Conservation (phyloP, 1,139 yeast species). For the Pneumocystis murina region DNA sequence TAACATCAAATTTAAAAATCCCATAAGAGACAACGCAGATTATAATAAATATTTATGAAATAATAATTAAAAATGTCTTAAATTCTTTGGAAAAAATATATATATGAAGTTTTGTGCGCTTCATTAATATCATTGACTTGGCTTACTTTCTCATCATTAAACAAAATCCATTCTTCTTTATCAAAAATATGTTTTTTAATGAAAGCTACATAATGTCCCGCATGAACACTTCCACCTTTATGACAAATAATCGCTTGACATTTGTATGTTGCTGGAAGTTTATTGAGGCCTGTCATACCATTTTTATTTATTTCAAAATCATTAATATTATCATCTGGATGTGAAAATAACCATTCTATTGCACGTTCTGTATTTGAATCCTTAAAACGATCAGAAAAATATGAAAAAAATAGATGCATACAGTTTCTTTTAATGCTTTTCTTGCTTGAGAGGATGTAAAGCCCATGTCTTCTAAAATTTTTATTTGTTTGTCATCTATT, state of each 20-base stretch:
- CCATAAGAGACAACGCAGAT: too few species aligned
- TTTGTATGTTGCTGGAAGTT: conserved; percentile 30
- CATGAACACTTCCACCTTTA: conserved; percentile 84
- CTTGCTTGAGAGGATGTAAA: conserved; percentile 46
- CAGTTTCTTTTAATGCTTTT: conserved; percentile 48
- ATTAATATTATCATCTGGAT: conserved; percentile 45
- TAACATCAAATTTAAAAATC: too few species aligned
- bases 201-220: conserved; percentile 91
- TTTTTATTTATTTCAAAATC: conserved; percentile 16
- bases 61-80: conserved; percentile 2
- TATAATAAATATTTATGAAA: not conserved
- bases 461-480: conserved; percentile 60
- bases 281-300: conserved; percentile 17
- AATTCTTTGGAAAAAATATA: conserved; percentile 23
- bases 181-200: conserved; percentile 33
- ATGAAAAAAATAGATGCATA: not conserved
- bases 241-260: conserved; percentile 74
- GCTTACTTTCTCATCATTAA: conserved; percentile 89
- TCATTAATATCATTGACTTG: conserved; percentile 44
- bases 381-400: not conserved
- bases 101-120: conserved; percentile 42
- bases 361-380: conserved; percentile 55
- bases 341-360: conserved; percentile 74
- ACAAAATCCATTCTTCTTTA: conserved; percentile 57
- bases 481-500: conserved; percentile 28